These are phyloP conservation scores for Daldinia grandis DNA, from an alignment of 495 filamentous ascomycete genomes.

Conservation along the genomic window DNA sequence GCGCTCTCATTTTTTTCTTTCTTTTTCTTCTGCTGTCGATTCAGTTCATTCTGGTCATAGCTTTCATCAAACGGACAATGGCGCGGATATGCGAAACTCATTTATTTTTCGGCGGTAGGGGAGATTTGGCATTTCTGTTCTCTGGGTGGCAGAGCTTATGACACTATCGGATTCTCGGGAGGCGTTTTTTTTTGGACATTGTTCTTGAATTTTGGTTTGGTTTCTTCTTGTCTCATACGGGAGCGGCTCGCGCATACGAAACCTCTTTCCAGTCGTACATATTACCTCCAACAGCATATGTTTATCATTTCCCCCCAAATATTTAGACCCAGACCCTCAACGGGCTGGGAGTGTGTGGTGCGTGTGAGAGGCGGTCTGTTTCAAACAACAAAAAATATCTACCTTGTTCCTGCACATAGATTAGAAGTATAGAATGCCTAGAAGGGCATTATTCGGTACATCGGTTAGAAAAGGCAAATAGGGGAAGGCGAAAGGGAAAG, in stretches of 20 bases:
- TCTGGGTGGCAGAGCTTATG: conserved; percentile 23
- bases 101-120: conserved; percentile 7
- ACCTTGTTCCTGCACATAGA: conserved; percentile 41
- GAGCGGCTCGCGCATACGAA: conserved; percentile 19
- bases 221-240: conserved; percentile 31
- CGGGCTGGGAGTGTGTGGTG: conserved; percentile 28
- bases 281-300: conserved; percentile 32
- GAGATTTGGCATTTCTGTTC: conserved; percentile 15
- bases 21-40: conserved; percentile 1
- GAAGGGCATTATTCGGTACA: conserved; percentile 24
- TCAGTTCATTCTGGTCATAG: conserved; percentile 19
- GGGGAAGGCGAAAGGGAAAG: not conserved
- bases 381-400: conserved; percentile 19
- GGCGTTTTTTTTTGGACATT: conserved; percentile 21
- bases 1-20: conserved; percentile 11
- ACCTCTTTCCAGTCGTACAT: conserved; percentile 32
- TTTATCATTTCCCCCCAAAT: conserved; percentile 5
- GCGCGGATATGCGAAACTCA: conserved; percentile 31
- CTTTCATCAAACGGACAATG: conserved; percentile 32
- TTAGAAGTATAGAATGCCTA: conserved; percentile 37
- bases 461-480: conserved; percentile 42
- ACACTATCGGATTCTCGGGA: conserved; percentile 26
- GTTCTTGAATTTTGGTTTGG: conserved; percentile 1
- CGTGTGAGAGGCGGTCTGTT: conserved; percentile 37
- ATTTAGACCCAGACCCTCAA: conserved; percentile 37